Base-by-base conservation (phyloP, 257 asterid genomes). In the Solanum pimpinellifolium region DNA sequence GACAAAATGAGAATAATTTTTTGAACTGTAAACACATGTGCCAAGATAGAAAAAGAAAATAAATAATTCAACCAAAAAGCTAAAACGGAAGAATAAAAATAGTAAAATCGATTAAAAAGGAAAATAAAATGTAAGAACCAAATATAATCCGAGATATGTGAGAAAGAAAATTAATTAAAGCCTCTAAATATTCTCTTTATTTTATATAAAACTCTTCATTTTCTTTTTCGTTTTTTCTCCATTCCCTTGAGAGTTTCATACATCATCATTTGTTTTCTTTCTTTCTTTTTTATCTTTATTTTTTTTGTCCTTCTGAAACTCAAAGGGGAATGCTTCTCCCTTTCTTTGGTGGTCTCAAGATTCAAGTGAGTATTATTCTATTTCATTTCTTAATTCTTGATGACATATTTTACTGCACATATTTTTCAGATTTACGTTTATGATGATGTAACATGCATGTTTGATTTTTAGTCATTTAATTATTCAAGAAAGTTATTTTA, bases 171-270 rank as follows among this genome's bases (percentile, higher is more conserved):
- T 49, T 81, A 18, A 81, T 81, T 49, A 81, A 81, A 49, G 42
- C 85, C 46, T 33, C 66, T 31, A 18, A 81, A 49, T 81, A 49
- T 29, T 85, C 47, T 73, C 41, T 49, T 25, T 29, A 29, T 33
- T 47, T 72, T 70, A 81, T 72, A 37, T 75, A 33, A 56, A 49
- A 59, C 47, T 33, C 52, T 47, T 20, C 33, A 39, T 31, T 70
- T 39, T 31, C 83, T 15, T 47, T 68, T 85, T 47, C 23, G n/a
- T 52, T 33, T 31, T 29, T 72, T 49, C 74, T 47, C 25, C 87
- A 86, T 86, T 86, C 84, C 88, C 88, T 73, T 35, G 88, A 49
- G 88, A 86, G 72, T 86, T 86, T 86, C 87, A 29, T 49, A 80
- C 44, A 20, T 49, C 85, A 49, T 29, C 37, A 18, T 49, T 80